These are phyloP conservation scores for Sporothrix protearum DNA, from an alignment of 2,329 filamentous ascomycete genomes.

Conservation along the genomic window DNA sequence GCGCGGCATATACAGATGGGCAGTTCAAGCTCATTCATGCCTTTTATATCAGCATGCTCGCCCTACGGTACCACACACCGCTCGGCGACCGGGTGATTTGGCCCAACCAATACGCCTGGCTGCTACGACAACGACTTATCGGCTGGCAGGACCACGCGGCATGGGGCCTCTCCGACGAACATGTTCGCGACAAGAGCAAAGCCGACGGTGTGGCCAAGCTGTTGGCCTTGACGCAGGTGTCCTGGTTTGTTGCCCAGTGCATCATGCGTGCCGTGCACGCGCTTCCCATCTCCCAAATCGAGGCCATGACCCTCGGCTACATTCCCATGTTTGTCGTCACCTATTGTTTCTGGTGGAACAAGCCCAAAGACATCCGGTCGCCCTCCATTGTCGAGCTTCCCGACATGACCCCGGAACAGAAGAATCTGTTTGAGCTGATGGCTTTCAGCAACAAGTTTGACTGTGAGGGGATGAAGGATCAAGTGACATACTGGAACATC, in stretches of 20 bases:
- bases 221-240: background rate
- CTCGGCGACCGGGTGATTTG: conserved; percentile 1
- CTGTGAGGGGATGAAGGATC: background rate
- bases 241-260: background rate
- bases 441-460: conserved; percentile 5
- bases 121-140: background rate
- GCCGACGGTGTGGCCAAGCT: background rate
- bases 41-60: conserved; percentile 12
- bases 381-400: background rate
- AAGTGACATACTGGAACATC: conserved; percentile 12
- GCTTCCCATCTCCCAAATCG: background rate
- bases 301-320: conserved; percentile 9
- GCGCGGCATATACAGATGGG: background rate
- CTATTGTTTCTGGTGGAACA: background rate
- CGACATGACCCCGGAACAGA: background rate
- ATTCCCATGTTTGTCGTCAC: background rate
- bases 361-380: background rate
- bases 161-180: conserved; percentile 6
- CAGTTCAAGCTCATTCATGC: conserved; percentile 8
- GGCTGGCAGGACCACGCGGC: background rate
- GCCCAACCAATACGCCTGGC: conserved; percentile 11
- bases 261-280: background rate
- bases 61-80: conserved; percentile 4
- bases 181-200: background rate
- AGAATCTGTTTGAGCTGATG: background rate